Base-by-base conservation (phyloP, 164 flowering plant genomes). In the Saururus chinensis region DNA sequence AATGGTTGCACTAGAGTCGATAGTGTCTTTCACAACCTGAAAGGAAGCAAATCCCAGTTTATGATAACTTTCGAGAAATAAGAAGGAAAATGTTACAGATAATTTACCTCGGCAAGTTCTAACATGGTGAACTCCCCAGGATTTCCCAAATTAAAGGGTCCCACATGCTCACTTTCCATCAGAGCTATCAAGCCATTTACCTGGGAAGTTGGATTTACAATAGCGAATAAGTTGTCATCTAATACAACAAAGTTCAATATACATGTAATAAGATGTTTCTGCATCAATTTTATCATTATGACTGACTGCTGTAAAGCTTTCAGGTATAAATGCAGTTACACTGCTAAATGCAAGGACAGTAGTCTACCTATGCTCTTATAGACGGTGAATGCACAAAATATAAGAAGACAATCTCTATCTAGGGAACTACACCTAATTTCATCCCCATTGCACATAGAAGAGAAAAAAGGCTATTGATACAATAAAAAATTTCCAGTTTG, bases 91-190 rank as follows among this genome's bases (percentile, higher is more conserved):
- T 40, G 21, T 11, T 26, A 21, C 7, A 12, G 51, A 51, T 40
- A 23, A 55, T 26, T 13, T 68, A 91, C 98, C 95, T 92, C 84
- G 7, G 98, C 98, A 59, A 89, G 95, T 76, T 92, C 96, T 42
- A 92, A 74, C 98, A 91, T 87, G 51, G 95, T 89, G 75, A 91
- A 91, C 69, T 91, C 95, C 51, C 96, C 98, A 11, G 96, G 98
- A 73, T 91, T 91, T 20, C 98, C 98, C 66, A 91, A 74, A 70
- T 91, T 91, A 75, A 91, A 88, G 56, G 96, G 98, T 20, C 96
- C 98, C 19, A 91, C 68, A 60, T 91, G 95, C 64, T 89, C 95
- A 6, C 89, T 73, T 77, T 92, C 95, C 98, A 89, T 92, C 60
- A 92, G 74, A 8, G 89, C 82, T 64, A 87, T 76, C 60, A 92